phyloP scores from a whole-genome alignment of 2,329 filamentous ascomycete species.

The Ceratocystis albifundus region DNA sequence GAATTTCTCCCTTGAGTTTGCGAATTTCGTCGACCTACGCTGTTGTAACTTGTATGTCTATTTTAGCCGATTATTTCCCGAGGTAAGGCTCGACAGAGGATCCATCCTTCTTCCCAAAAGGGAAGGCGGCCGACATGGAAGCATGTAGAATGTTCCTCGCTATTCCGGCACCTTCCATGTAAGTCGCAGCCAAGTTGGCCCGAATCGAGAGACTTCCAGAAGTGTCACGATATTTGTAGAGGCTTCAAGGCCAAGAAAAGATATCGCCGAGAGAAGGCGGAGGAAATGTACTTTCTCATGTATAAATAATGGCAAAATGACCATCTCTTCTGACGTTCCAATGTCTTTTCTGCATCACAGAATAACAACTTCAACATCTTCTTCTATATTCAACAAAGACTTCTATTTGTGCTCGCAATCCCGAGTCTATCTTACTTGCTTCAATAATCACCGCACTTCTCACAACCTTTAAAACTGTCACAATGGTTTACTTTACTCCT shows the following conservation, averaged over 20 bases:
- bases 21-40: not conserved
- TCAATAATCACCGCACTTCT: not conserved
- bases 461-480: not conserved
- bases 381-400: not conserved
- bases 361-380: not conserved
- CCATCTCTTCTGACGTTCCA: not conserved
- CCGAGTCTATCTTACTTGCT: not conserved
- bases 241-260: not conserved
- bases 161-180: slow-evolving; percentile 6
- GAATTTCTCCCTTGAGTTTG: not conserved
- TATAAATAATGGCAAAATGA: slow-evolving; percentile 8
- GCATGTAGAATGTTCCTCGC: slow-evolving; percentile 14
- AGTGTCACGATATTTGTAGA: slow-evolving; percentile 1
- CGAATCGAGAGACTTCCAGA: slow-evolving; percentile 3
- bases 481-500: slow-evolving; percentile 14
- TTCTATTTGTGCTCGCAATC: not conserved
- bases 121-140: not conserved
- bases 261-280: too few relatives aligned
- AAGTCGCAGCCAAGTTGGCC: not conserved
- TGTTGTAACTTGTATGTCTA: too few relatives aligned
- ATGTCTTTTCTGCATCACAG: not conserved
- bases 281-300: too few relatives aligned
- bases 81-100: not conserved
- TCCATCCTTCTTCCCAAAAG: not conserved
- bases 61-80: not conserved